Base-by-base conservation (phyloP, 306 rosid species). In the Rubus parviflorus region DNA sequence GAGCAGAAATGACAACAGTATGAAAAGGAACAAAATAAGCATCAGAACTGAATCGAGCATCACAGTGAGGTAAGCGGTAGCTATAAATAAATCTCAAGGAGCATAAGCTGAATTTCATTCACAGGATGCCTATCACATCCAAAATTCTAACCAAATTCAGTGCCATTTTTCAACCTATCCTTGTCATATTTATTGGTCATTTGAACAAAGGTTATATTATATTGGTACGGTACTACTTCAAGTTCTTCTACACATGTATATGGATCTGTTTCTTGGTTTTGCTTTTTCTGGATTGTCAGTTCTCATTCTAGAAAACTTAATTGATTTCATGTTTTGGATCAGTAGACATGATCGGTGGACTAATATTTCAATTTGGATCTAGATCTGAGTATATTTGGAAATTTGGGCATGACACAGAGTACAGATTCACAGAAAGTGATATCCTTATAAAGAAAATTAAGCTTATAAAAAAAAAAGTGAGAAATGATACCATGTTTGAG, bases 401-500 rank as follows among this genome's bases (percentile, higher is more conserved):
- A 15, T 17, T 17, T 54, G 23, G 60, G 23, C 60, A n/a, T 54
- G 60, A 58, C 3, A 22, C 35, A 9, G 14, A 58, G 6, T 43
- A 15, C 23, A 37, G 69, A 37, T 3, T 23, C 17, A 6, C 54
- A 68, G 54, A 11, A 62, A 70, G 12, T 15, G 41, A 13, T 37
- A 58, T n/a, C 49, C 22, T 23, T 12, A 57, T 48, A 79, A 47
- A 20, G 19, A 62, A 58, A 70, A 8, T 37, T 30, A 63, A 64
- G 79, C 74, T 61, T 60, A 35, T 49, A 13, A 12, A 2, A 56
- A 72, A 61, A 81, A 40, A 35, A 54, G 60, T 70, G 43, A 80
- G 35, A 57, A 42, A 53, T 13, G 53, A 81, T 85, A 93, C 97
- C 97, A 80, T 81, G 83, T 76, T 85, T 80, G 63, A 88, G 75